Conservation (phyloP, 2,329 filamentous ascomycete species). For the Aspergillus latus region DNA sequence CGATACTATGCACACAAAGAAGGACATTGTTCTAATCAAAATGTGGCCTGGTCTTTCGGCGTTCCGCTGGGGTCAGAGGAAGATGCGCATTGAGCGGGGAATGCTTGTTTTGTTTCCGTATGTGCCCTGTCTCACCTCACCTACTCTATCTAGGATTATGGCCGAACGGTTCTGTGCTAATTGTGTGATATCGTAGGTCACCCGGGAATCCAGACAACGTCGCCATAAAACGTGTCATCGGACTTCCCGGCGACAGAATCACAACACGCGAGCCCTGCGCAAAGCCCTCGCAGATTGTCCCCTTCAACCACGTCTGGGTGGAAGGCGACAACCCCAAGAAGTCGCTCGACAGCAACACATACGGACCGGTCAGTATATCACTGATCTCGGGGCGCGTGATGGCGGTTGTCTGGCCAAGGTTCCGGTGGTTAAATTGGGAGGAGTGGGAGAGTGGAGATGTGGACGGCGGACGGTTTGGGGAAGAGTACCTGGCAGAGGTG, state of each 20-base stretch:
- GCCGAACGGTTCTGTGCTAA: neutral
- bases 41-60: slow-evolving; percentile 42
- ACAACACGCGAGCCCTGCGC: slow-evolving; percentile 63
- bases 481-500: slow-evolving; percentile 35
- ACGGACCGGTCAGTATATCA: slow-evolving; percentile 76
- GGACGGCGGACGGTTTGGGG: slow-evolving; percentile 23
- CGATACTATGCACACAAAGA: slow-evolving; percentile 41
- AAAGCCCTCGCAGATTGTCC: slow-evolving; percentile 58
- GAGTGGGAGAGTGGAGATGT: slow-evolving; percentile 38
- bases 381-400: slow-evolving; percentile 74
- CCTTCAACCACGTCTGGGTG: slow-evolving; percentile 87
- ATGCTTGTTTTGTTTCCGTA: slow-evolving; percentile 69
- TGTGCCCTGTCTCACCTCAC: slow-evolving; percentile 1
- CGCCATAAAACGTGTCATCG: slow-evolving; percentile 81
- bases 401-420: slow-evolving; percentile 66
- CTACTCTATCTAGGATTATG: neutral
- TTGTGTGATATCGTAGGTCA: slow-evolving; percentile 52
- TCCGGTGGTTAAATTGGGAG: slow-evolving; percentile 37
- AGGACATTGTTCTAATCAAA: slow-evolving; percentile 46
- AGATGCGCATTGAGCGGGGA: slow-evolving; percentile 62
- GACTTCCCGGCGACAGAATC: slow-evolving; percentile 75
- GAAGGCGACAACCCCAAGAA: slow-evolving; percentile 77
- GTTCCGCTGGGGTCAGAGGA: slow-evolving; percentile 46
- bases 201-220: slow-evolving; percentile 68
- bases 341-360: slow-evolving; percentile 82